Evolutionary conservation across 108 stramenopile species (phyloP), one percentile per base, ranked within the genome.

Genomic region (Nannochloropsis oceanica): DNA sequence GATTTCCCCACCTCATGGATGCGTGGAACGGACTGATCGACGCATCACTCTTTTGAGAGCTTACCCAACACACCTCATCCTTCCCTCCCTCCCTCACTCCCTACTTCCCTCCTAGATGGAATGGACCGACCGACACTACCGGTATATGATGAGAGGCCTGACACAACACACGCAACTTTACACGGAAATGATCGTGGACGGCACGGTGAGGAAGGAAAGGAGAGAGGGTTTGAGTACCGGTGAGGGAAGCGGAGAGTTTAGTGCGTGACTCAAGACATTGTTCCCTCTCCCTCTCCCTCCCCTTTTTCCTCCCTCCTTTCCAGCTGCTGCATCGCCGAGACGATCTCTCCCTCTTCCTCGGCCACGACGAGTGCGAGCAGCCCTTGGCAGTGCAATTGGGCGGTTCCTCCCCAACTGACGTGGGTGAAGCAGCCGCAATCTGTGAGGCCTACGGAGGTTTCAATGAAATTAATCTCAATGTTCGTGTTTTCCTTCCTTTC

Each of bases 151-250:
- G 86, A 82, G 86, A 8, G 83, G 83, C 25, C 42, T 86, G 44
- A 86, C 86, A 25, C 81, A 27, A 83, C 50, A 82, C 25, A 86
- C 81, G 8, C 81, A 82, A 14, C 79, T 86, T 25, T 86, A 86
- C 82, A 86, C 86, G 5, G 86, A 86, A 8, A 86, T 86, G 86
- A 26, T 85, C 80, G 84, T 85, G n/a, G 84, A 85, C 84, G 79
- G 80, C 42, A 42, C 84, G 27, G 79, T 85, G 59, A 18, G 59
- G 59, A 26, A 80, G 84, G 9, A 80, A 18, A 50, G 73, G 84
- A 79, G 22, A 13, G 84, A 79, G 79, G 44, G 59, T n/a, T 73
- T 5, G n/a, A 73, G 59, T 8, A 73, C 7, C 59, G 0, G 22
- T 8, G 7, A 73, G 59, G 59, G 59, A 73, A 22, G 59, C 3